Evolutionary conservation across 2,329 filamentous ascomycete genomes (phyloP), one percentile per base, ranked within the genome.

Genomic region (Gnomoniopsis sp.): DNA sequence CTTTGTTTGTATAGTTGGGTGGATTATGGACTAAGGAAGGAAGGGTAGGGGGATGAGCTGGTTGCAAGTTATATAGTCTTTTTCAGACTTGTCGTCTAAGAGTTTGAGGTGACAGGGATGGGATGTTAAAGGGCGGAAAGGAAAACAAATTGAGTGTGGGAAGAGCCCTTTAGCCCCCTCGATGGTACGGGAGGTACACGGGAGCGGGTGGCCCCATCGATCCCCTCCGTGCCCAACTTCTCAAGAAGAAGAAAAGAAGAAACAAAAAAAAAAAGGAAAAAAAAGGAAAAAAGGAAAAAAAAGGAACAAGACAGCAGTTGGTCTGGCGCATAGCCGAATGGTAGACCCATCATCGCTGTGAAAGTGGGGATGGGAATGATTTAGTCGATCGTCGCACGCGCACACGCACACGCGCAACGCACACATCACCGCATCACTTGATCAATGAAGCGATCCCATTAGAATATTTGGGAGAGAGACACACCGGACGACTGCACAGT

Each of bases 151-250:
- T 14, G 17, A 38, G 36, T 38, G 36, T n/a, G 14, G 36, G 36
- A 38, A 38, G 17, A 38, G 26, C 26, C 8, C 8, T 15, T 14
- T 38, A 14, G 36, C 17, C 11, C 12, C 17, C 36, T 38, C 38
- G 50, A 58, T 53, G 34, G 52, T 33, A 54, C 43, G 50, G 50
- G 50, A 58, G 23, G 47, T 49, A 26, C 23, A 53, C 43, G 7
- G 19, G 48, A 49, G 53, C 54, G 49, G 53, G 51, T 30, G 26
- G 26, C 8, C 26, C 26, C 26, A 4, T 30, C 8, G 26, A 50
- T 34, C 51, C 11, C 21, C 21, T 30, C 43, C 55, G 23, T 36
- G 38, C 55, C 7, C 36, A 14, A 3, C 17, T 11, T 38, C 36
- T 30, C 26, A 30, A 38, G 36, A 38, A 38, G 36, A 38, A 38